Evolutionary conservation across 2,329 filamentous ascomycete species (phyloP).

Genomic region (Epichloe uncinata): DNA sequence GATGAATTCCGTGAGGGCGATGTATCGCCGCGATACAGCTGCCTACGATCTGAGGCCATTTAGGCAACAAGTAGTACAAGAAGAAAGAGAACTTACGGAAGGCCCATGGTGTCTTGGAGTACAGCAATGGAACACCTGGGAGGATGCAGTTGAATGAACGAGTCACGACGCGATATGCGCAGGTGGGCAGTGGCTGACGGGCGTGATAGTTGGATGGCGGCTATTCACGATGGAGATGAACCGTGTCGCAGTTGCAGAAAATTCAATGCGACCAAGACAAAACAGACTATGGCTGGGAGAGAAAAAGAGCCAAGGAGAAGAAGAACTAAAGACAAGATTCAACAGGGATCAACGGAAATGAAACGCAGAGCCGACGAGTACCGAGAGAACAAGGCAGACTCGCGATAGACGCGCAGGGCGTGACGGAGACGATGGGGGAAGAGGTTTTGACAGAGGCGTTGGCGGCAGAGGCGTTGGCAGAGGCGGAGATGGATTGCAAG

Average conservation of each 20-base stretch:
- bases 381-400: not conserved
- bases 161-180: not conserved
- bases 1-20: not conserved
- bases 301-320: not conserved
- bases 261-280: not conserved
- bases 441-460: not conserved
- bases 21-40: not conserved
- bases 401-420: not conserved
- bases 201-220: not conserved
- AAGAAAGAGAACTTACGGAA: constrained; percentile 29
- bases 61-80: not conserved
- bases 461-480: not conserved
- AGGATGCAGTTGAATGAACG: not conserved
- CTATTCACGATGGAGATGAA: not conserved
- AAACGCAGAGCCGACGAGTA: not conserved
- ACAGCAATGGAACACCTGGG: not conserved
- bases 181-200: not conserved
- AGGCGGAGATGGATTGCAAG: not conserved
- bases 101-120: constrained; percentile 25
- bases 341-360: not conserved
- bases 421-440: not conserved
- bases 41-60: not conserved
- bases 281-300: not conserved
- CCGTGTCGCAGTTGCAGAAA: not conserved
- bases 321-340: not conserved